phyloP scores from a whole-genome alignment of 345 rosid genomes.

The Aegle marmelos region DNA sequence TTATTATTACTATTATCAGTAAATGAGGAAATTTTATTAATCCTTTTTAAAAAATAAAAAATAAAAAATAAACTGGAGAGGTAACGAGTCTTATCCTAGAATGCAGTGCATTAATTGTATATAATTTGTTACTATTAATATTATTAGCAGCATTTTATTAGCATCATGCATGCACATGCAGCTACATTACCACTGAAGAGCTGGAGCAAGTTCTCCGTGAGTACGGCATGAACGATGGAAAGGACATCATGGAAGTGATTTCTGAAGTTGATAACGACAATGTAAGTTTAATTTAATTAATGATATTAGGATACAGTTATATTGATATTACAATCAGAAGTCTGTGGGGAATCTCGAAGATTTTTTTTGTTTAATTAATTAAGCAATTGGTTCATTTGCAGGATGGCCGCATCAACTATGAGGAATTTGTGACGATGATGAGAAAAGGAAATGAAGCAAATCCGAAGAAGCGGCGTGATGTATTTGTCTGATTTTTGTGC shows the following conservation, averaged over 20 bases:
- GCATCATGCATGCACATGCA: not conserved
- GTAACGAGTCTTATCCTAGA: not conserved
- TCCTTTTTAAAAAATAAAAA: too few relatives aligned
- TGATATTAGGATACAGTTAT: not conserved
- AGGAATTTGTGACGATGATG: constrained; percentile 98
- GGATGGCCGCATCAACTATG: constrained; percentile 93
- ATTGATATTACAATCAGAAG: not conserved
- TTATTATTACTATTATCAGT: not conserved
- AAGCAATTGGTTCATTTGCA: constrained; percentile 17
- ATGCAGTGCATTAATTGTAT: not conserved
- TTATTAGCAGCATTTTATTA: not conserved
- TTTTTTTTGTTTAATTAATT: not conserved
- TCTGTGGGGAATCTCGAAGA: not conserved
- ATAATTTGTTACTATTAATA: not conserved
- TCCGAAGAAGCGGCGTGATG: constrained; percentile 82
- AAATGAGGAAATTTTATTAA: too few relatives aligned
- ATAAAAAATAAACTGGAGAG: not conserved
- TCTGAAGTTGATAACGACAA: constrained; percentile 78
- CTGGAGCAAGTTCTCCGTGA: constrained; percentile 88
- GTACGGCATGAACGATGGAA: constrained; percentile 75
- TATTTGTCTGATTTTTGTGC: constrained; percentile 12
- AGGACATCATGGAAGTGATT: constrained; percentile 71
- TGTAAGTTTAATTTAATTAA: constrained; percentile 36
- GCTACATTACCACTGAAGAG: constrained; percentile 83
- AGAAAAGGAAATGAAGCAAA: constrained; percentile 85